Evolutionary conservation across 441 rosid species (phyloP), one percentile per base, ranked within the genome.

Genomic region (Euphorbia corollata): DNA sequence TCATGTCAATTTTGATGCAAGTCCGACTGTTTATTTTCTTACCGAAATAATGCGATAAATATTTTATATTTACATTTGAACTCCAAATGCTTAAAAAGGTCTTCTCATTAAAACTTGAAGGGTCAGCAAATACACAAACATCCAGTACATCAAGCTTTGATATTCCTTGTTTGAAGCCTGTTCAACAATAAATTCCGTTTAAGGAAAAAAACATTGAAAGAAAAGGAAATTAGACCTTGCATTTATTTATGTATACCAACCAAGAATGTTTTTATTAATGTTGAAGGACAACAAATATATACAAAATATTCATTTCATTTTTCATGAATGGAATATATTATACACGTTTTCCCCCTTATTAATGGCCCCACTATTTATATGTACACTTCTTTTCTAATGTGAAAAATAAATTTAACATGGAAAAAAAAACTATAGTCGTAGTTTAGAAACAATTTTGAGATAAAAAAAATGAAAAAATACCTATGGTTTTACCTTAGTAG

Each of bases 141-240:
- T 81, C 87, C 81, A 82, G 85, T 75, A 64, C 78, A 84, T 72
- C 80, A 85, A 70, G 86, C 86, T 70, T 80, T 81, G 85, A 71
- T 82, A 68, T 79, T 73, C 92, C 81, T 56, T 76, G 74, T 78
- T 83, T 70, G 84, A 72, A 8, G 72, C 96, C 99, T 94, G 96
- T 78, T 83, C 59, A 71, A 74, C 61, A 76, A 50, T 70, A 59
- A 65, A 73, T 70, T 67, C 79, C 85, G 80, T 78, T 78, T 68
- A 64, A 75, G 68, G 74, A 69, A 55, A 60, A 68, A 74, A 57
- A 23, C 18, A 51, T 27, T 16, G 34, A 32, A 8, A 63, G 55
- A 63, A 48, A 64, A 50, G 15, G 43, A n/a, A 54, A 61, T 71
- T 71, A 64, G 77, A 57, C 55, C 3, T 51, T 45, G 47, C 13